Percentiles rank a stretch among this genome's conserved stretches.
These are phyloP conservation scores for Talaromyces sp. DNA, from an alignment of 2,329 filamentous ascomycete species.

Conservation along the genomic window DNA sequence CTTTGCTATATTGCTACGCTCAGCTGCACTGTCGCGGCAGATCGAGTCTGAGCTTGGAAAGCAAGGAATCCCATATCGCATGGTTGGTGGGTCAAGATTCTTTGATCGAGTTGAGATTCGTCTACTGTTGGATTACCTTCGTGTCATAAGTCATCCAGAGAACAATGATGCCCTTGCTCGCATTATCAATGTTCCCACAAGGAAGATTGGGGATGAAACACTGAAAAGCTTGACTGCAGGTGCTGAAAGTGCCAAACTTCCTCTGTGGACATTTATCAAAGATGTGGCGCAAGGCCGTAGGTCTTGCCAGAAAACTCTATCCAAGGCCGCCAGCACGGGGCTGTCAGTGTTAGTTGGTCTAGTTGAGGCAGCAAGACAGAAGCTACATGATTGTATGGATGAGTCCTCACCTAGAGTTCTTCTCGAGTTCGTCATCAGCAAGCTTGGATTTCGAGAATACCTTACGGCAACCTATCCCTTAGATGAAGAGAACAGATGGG, in stretches of 20 bases:
- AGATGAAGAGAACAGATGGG: conserved; percentile 75
- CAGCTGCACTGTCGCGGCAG: conserved; percentile 75
- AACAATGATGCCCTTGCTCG: conserved; percentile 83
- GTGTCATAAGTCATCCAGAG: conserved; percentile 76
- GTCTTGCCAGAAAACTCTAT: conserved; percentile 53
- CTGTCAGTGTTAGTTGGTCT: conserved; percentile 58
- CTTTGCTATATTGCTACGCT: conserved; percentile 82
- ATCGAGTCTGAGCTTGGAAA: conserved; percentile 80
- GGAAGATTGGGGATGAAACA: conserved; percentile 76
- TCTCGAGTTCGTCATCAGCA: conserved; percentile 58
- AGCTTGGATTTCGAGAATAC: conserved; percentile 70
- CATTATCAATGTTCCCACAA: conserved; percentile 78
- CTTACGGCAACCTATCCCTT: conserved; percentile 68
- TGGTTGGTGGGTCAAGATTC: conserved; percentile 88
- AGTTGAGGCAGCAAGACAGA: conserved; percentile 56
- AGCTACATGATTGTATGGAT: conserved; percentile 47
- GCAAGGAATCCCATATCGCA: conserved; percentile 79
- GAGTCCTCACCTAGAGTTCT: conserved; percentile 44
- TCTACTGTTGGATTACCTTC: conserved; percentile 79
- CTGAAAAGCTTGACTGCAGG: conserved; percentile 71
- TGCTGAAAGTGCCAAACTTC: conserved; percentile 65
- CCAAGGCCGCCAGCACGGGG: conserved; percentile 54
- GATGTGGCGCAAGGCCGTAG: conserved; percentile 52
- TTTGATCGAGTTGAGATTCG: conserved; percentile 91
- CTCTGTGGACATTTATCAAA: conserved; percentile 73